Conservation (phyloP, 139 green algal genomes). For the Haematococcus lacustris region DNA sequence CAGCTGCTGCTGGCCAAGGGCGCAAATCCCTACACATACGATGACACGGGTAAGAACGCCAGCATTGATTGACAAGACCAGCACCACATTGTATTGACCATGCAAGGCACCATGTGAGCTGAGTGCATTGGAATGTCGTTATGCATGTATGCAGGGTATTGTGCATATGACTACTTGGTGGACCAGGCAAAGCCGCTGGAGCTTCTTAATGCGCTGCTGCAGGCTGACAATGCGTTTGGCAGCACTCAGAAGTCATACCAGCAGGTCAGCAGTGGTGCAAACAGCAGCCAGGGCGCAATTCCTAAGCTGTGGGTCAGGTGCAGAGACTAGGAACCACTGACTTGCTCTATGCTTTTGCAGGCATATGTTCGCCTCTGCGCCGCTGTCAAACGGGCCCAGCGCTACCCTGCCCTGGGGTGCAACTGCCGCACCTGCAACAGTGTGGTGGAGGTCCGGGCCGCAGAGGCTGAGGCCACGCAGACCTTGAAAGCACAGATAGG, state of each 20-base stretch:
- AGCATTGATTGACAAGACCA: too few relatives aligned
- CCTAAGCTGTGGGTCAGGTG: neutral
- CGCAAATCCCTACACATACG: slow-evolving; percentile 21
- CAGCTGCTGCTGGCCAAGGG: slow-evolving; percentile 21
- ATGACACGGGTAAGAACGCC: slow-evolving; percentile 11
- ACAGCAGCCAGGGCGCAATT: too few relatives aligned
- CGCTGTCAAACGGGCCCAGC: slow-evolving; percentile 27
- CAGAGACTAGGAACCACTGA: neutral
- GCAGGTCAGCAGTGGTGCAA: neutral
- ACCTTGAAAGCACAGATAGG: slow-evolving; percentile 18
- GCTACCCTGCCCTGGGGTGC: slow-evolving; percentile 33
- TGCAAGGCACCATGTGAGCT: too few relatives aligned
- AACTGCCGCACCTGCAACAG: slow-evolving; percentile 34
- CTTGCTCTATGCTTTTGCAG: neutral
- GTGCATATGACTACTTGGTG: slow-evolving; percentile 26
- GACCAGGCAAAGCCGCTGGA: slow-evolving; percentile 29
- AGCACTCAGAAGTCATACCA: slow-evolving; percentile 21
- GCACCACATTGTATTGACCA: too few relatives aligned
- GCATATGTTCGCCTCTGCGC: slow-evolving; percentile 22
- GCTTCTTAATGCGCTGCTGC: slow-evolving; percentile 20
- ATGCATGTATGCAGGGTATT: slow-evolving; percentile 17
- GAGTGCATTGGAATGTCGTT: neutral
- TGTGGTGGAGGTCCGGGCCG: slow-evolving; percentile 25
- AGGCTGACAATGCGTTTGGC: slow-evolving; percentile 18
- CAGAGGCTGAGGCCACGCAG: slow-evolving; percentile 25